Base-by-base conservation (phyloP, 495 filamentous ascomycete genomes). In the Pyrenopolyporus hunteri region DNA sequence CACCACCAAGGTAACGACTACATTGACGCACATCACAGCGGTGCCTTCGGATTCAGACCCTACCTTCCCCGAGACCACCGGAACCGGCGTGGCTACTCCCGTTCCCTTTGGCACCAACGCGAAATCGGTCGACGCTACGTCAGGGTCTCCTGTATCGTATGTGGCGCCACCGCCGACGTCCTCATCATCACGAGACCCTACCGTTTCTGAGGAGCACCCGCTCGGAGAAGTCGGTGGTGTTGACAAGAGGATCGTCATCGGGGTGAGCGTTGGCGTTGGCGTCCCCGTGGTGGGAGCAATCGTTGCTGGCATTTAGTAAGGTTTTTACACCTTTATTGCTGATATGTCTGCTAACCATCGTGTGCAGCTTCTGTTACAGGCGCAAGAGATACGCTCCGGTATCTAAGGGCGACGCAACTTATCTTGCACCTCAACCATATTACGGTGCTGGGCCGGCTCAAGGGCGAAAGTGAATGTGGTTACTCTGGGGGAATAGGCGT, bases 181-280 rank as follows among this genome's bases (percentile, higher is more conserved):
- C 2, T 45, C 60, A 10, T 39, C 42, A 0, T 46, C 62, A 2
- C 14, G 43, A 6, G 50, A 49, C 0, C 6, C 35, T 9, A 50
- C 22, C 6, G 20, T 28, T 20, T 39, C 64, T 4, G 33, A n/a
- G 28, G 64, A 58, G 10, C 46, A 54, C 14, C 29, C 59, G 26
- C 10, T 55, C 36, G 46, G 63, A 23, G 54, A 66, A 49, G 58
- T 63, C 20, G 9, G 46, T 20, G 67, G 70, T n/a, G 64, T 66
- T 14, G 67, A 67, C 29, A 74, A 69, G 26, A 73, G 73, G 51
- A 33, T 80, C 28, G 74, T 80, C 40, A 73, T 81, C 46, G 77
- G 78, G 0, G 59, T 79, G 3, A 69, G 69, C 42, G 72, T 81
- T 19, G 78, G 78, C 6, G 37, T 79, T 20, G 77, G 77, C 6